phyloP scores from a whole-genome alignment of 768 basidiomycete genomes.

The Pulveroboletus sp. region DNA sequence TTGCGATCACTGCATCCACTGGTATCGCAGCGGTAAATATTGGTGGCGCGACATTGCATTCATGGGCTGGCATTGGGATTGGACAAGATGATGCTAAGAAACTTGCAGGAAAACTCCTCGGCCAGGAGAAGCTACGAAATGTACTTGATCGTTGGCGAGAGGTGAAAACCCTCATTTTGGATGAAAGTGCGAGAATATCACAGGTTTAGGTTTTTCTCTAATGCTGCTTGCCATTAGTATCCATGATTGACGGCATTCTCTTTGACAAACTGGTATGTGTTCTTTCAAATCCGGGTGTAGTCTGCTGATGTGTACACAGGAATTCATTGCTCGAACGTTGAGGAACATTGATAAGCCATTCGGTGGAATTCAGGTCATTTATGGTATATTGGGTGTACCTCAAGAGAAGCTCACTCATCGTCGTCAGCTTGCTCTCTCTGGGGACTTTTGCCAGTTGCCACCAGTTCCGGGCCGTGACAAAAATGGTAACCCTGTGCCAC shows the following conservation, averaged over 20 bases:
- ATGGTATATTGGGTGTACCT: neutral
- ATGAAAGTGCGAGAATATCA: conserved; percentile 60
- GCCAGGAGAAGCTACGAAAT: conserved; percentile 34
- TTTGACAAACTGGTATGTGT: conserved; percentile 74
- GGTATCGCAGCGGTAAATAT: conserved; percentile 82
- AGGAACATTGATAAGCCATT: conserved; percentile 58
- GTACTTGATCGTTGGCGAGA: conserved; percentile 60
- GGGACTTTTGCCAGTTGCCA: conserved; percentile 90
- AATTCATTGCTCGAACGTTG: conserved; percentile 56
- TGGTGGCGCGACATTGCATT: conserved; percentile 76
- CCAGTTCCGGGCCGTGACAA: conserved; percentile 59
- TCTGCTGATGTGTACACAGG: conserved; percentile 38
- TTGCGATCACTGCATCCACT: conserved; percentile 80
- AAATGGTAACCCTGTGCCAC: conserved; percentile 44
- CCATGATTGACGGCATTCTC: conserved; percentile 79
- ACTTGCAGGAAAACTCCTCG: conserved; percentile 52
- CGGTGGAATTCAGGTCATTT: conserved; percentile 78
- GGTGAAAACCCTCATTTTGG: conserved; percentile 69
- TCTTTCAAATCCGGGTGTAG: conserved; percentile 32
- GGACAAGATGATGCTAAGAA: conserved; percentile 54
- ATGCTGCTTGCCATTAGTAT: conserved; percentile 47
- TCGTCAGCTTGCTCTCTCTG: conserved; percentile 71
- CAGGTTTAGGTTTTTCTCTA: neutral
- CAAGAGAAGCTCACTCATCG: neutral
- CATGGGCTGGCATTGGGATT: conserved; percentile 77